A percentile compares a stretch with the other conserved stretches of the same genome.
These are phyloP conservation scores for Fusarium sublunatum DNA, from an alignment of 2,329 filamentous ascomycete genomes.

Conservation along the genomic window DNA sequence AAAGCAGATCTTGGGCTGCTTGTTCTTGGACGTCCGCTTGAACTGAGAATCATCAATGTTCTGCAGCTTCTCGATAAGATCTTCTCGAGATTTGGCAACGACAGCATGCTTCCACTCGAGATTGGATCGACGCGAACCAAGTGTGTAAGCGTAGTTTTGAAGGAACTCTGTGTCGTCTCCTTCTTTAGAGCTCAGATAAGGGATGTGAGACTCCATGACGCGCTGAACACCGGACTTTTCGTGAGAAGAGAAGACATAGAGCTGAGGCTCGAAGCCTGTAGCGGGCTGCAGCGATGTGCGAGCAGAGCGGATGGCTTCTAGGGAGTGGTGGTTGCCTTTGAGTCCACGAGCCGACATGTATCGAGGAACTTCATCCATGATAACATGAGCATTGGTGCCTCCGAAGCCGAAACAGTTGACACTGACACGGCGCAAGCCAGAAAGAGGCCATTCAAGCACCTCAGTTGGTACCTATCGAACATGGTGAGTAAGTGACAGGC, in stretches of 20 bases:
- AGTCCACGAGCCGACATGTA: constrained; percentile 54
- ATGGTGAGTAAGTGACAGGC: constrained; percentile 4
- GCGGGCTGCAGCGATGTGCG: neutral
- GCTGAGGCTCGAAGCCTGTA: constrained; percentile 42
- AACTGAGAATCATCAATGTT: constrained; percentile 29
- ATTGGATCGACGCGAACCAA: constrained; percentile 57
- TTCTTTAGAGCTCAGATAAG: constrained; percentile 45
- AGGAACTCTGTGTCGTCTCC: constrained; percentile 41
- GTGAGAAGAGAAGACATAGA: constrained; percentile 59
- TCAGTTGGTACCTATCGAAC: constrained; percentile 53
- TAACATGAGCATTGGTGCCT: constrained; percentile 66
- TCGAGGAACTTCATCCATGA: constrained; percentile 60
- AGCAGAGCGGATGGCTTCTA: constrained; percentile 14
- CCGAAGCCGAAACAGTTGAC: constrained; percentile 70
- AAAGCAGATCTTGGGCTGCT: constrained; percentile 52
- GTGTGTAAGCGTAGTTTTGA: constrained; percentile 59
- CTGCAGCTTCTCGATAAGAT: constrained; percentile 50
- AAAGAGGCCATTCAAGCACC: constrained; percentile 57
- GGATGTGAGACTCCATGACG: constrained; percentile 51
- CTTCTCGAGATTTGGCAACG: constrained; percentile 50
- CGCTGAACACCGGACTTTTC: constrained; percentile 55
- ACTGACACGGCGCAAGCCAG: constrained; percentile 60
- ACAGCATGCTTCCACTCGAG: constrained; percentile 57
- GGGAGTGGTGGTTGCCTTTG: constrained; percentile 52
- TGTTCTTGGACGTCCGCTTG: constrained; percentile 43